Base-by-base conservation (phyloP, 2,329 filamentous ascomycete genomes). In the Trichoderma afroharzianum region DNA sequence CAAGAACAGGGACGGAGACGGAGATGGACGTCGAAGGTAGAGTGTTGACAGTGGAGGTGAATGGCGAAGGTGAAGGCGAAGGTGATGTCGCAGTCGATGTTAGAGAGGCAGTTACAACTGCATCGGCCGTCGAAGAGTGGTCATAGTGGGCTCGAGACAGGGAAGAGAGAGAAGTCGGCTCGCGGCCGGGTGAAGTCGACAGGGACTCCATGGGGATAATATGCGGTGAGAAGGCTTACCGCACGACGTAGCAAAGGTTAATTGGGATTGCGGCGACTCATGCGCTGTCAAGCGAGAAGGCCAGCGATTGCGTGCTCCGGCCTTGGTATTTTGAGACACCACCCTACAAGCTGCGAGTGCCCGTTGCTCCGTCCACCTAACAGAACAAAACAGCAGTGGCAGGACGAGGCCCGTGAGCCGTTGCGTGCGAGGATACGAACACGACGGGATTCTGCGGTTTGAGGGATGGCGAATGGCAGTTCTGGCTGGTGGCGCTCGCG, bases 281-380 rank as follows among this genome's bases (percentile, higher is more conserved):
- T 71, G 69, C 63, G 71, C 68, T 59, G 58, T 15, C 39, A 53
- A 59, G 59, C 33, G 53, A 39, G 21, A 59, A 43, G 39, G 39
- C 64, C 30, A 63, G 71, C 71, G 71, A 72, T 72, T 71, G 71
- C 71, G 71, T 72, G 71, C 71, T 72, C 47, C 26, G 68, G 47
- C 58, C 39, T 28, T 64, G 53, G 58, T 24, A 72, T 72, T 72
- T 39, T 70, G 71, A 70, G 59, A 72, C 39, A 43, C 57, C 71
- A 72, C 71, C 71, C 64, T 50, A 63, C 57, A 47, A 66, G 21
- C 59, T 63, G 24, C 36, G 61, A n/a, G 32, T 18, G 32, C 59
- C 59, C 59, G 59, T 47, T 58, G 63, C 53, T 39, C 15, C 63
- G 63, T 64, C 43, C 62, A 43, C 59, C 64, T 36, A 43, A 28